A percentile compares a stretch with the other conserved stretches of the same genome.
Conservation (phyloP, 257 asterid species). For the Forsythia viridissima region DNA sequence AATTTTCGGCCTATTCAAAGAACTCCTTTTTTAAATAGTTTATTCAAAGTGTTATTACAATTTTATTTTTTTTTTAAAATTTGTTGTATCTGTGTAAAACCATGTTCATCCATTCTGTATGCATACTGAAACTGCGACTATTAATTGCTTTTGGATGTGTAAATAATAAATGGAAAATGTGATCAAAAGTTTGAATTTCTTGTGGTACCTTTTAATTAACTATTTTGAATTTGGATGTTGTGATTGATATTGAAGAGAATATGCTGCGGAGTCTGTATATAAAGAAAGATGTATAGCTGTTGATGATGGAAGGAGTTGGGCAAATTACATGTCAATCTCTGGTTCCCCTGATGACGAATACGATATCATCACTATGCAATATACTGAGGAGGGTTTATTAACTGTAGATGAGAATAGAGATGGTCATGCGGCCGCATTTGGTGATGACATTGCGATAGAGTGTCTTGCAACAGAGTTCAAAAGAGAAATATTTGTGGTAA, state of each 20-base stretch:
- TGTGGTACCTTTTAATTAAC: background rate
- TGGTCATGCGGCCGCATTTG: slow-evolving; percentile 93
- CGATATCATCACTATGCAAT: slow-evolving; percentile 84
- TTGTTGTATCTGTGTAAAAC: too few species aligned
- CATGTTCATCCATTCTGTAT: background rate
- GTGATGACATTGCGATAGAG: slow-evolving; percentile 95
- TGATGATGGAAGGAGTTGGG: slow-evolving; percentile 88
- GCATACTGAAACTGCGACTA: too few species aligned
- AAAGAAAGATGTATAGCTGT: slow-evolving; percentile 87
- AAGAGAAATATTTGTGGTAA: slow-evolving; percentile 93
- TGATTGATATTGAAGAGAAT: slow-evolving; percentile 59
- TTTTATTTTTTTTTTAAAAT: too few species aligned
- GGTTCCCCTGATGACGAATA: slow-evolving; percentile 87
- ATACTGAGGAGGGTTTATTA: slow-evolving; percentile 86
- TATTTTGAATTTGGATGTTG: slow-evolving; percentile 28
- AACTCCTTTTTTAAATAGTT: too few species aligned
- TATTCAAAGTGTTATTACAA: too few species aligned
- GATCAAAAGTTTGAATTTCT: background rate
- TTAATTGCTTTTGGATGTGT: background rate
- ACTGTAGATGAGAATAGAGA: slow-evolving; percentile 82
- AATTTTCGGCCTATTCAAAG: too few species aligned
- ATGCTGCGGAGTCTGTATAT: slow-evolving; percentile 89
- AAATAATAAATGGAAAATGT: too few species aligned
- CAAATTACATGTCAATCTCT: slow-evolving; percentile 85
- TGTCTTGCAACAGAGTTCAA: slow-evolving; percentile 92